Base-by-base conservation (phyloP, 352 stramenopile species). In the Thalassiosira hispida region DNA sequence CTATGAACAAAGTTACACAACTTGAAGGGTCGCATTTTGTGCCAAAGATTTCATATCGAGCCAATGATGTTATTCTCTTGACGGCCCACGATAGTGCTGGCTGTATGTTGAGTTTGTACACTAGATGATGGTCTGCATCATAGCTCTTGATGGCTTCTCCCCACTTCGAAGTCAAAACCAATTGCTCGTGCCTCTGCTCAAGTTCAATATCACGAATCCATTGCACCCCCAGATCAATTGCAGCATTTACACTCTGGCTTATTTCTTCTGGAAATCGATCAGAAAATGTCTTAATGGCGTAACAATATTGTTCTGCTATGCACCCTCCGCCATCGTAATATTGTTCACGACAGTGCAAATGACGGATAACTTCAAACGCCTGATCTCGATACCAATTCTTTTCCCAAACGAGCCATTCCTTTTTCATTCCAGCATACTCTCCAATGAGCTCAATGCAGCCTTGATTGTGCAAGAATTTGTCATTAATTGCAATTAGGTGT, bases 381-480 rank as follows among this genome's bases (percentile, higher is more conserved):
- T 73, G 64, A 53, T 73, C 38, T 29, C 12, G 16, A 25, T 62
- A 46, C 38, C 38, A 52, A 25, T 73, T 63, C 14, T 44, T 47
- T 23, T 49, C 23, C 12, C 12, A 20, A 16, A 56, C 25, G 16
- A 73, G 64, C 64, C 64, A 73, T 38, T 73, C 47, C 33, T 53
- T 73, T 33, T 73, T 40, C 25, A 73, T 38, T 23, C 64, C 64
- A 23, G 35, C 14, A 23, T 35, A 73, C 22, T 52, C 64, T 27
- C 64, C 64, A 33, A 73, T 73, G 3, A 53, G 20, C 25, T 51
- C 16, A n/a, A 53, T 63, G 18, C 64, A 73, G 22, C 65, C 64
- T 35, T n/a, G 47, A 52, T 63, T 73, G 18, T 56, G 31, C 64
- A 73, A 73, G 33, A 73, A 73, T 22, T 52, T 7, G 23, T 38